phyloP scores from a whole-genome alignment of 805 yeast species.

The Cyberlindnera lachancei region DNA sequence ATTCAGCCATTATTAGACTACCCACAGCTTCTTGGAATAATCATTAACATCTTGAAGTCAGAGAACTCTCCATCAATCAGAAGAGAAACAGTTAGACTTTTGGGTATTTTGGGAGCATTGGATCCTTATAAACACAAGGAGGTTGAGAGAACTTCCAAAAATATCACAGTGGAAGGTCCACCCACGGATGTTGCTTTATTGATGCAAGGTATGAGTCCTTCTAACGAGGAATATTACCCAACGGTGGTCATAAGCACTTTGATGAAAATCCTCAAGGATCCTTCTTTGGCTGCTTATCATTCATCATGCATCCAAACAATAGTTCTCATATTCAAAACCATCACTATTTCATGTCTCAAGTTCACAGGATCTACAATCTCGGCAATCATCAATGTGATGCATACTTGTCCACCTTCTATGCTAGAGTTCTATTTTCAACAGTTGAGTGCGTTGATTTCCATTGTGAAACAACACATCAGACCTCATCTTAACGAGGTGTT shows the following conservation, averaged over 20 bases:
- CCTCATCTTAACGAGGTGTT: conserved; percentile 75
- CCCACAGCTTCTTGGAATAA: conserved; percentile 78
- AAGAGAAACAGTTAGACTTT: conserved; percentile 78
- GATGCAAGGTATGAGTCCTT: conserved; percentile 92
- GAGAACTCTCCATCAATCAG: conserved; percentile 70
- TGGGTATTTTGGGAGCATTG: conserved; percentile 93
- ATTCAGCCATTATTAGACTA: conserved; percentile 88
- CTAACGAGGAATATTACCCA: conserved; percentile 88
- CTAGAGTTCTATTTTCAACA: conserved; percentile 87
- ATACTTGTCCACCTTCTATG: conserved; percentile 68
- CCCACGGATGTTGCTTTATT: conserved; percentile 83
- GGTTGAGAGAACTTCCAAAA: conserved; percentile 64
- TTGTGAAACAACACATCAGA: conserved; percentile 85
- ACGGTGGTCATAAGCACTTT: conserved; percentile 87
- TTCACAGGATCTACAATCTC: conserved; percentile 84
- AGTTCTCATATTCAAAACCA: conserved; percentile 80
- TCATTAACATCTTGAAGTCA: conserved; percentile 74
- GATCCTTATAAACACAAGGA: conserved; percentile 96
- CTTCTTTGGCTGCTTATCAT: conserved; percentile 79
- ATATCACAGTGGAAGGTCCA: conserved; percentile 60
- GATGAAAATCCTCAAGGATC: conserved; percentile 77
- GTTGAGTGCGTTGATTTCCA: conserved; percentile 65
- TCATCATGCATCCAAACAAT: conserved; percentile 92
- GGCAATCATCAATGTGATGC: conserved; percentile 80
- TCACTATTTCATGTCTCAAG: conserved; percentile 86